Evolutionary conservation across 2,329 filamentous ascomycete genomes (phyloP).

Genomic region (Neonectria punicea): DNA sequence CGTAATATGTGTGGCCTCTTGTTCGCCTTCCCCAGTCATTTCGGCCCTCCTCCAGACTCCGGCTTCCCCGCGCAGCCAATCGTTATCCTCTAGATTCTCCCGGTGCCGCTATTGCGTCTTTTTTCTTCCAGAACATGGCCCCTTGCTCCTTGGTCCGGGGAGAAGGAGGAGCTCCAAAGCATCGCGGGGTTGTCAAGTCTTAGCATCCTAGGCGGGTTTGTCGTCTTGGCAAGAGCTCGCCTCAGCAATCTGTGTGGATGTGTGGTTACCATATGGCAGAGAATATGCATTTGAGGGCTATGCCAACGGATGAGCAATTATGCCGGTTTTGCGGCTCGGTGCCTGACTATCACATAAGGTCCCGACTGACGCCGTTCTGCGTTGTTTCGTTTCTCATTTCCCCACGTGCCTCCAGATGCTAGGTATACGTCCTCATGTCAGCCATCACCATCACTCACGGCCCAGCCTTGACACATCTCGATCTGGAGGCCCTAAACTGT

Average conservation of each 20-base stretch:
- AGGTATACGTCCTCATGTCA: constrained; percentile 17
- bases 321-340: constrained; percentile 11
- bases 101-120: constrained; percentile 22
- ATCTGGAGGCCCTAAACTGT: constrained; percentile 30
- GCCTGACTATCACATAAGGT: constrained; percentile 27
- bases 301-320: not conserved
- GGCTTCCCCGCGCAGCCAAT: constrained; percentile 32
- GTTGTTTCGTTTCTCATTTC: constrained; percentile 8
- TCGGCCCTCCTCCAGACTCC: constrained; percentile 26
- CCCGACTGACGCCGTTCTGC: constrained; percentile 13
- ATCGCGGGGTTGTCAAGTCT: constrained; percentile 13
- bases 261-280: constrained; percentile 26
- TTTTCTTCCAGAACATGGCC: constrained; percentile 28
- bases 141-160: constrained; percentile 1
- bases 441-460: constrained; percentile 21
- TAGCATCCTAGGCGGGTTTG: constrained; percentile 1
- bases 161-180: constrained; percentile 7
- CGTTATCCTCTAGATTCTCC: constrained; percentile 14
- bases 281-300: not conserved
- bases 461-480: constrained; percentile 24
- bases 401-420: constrained; percentile 5
- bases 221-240: constrained; percentile 12
- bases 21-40: constrained; percentile 31
- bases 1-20: constrained; percentile 36
- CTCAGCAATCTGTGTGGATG: constrained; percentile 23